phyloP scores from a whole-genome alignment of 225 moss, liverwort and hornwort genomes.

The Lunularia cruciata region DNA sequence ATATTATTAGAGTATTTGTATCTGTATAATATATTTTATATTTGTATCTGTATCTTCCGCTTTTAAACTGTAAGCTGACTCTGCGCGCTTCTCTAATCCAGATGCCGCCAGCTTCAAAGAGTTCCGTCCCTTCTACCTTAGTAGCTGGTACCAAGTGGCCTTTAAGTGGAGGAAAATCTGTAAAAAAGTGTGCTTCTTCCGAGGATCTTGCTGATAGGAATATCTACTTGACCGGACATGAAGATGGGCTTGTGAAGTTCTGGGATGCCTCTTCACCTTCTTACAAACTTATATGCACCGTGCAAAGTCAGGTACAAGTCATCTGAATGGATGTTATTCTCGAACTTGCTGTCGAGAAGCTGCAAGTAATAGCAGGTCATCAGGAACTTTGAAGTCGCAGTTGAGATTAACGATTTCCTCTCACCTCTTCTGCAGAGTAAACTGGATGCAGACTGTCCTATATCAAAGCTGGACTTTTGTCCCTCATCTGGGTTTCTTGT shows the following conservation, averaged over 20 bases:
- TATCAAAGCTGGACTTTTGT: conserved; percentile 61
- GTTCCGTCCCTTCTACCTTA: conserved; percentile 52
- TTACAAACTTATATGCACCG: conserved; percentile 53
- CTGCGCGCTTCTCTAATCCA: conserved; percentile 33
- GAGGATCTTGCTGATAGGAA: conserved; percentile 33
- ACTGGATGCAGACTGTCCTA: conserved; percentile 30
- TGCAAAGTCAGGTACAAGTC: conserved; percentile 49
- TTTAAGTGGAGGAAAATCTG: conserved; percentile 66
- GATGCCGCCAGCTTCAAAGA: conserved; percentile 47
- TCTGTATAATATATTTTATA: too few relatives aligned
- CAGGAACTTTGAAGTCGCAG: neutral
- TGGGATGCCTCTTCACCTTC: conserved; percentile 82
- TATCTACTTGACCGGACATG: conserved; percentile 76
- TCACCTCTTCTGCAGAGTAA: conserved; percentile 55
- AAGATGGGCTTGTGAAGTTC: conserved; percentile 67
- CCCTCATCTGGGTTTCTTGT: conserved; percentile 69
- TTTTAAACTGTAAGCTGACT: neutral
- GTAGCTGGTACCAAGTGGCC: conserved; percentile 89
- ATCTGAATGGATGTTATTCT: neutral
- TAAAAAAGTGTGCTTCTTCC: conserved; percentile 34
- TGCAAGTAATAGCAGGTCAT: too few relatives aligned
- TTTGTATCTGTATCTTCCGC: neutral
- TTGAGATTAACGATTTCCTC: neutral
- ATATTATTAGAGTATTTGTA: too few relatives aligned
- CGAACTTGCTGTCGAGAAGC: too few relatives aligned